Percentiles rank a stretch among this genome's conserved stretches.
Conservation (phyloP, 192 early-diverging fungal genomes). For the Entomortierella parvispora region DNA sequence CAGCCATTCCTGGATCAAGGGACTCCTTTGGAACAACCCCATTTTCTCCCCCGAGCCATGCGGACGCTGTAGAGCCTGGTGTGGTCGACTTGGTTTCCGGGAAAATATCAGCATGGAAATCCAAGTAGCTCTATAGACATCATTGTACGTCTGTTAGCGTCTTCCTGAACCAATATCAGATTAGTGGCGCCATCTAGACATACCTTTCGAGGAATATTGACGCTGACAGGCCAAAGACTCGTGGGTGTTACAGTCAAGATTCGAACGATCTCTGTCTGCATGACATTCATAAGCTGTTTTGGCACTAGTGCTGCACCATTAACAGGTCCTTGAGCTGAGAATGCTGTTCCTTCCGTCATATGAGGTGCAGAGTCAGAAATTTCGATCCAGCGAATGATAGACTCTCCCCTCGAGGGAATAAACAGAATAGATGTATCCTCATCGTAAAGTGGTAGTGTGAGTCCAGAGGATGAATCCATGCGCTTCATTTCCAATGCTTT, state of each 20-base stretch:
- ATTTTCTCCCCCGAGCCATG: constrained; percentile 71
- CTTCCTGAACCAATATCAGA: not conserved
- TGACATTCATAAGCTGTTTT: constrained; percentile 76
- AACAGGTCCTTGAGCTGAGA: constrained; percentile 52
- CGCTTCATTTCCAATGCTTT: constrained; percentile 66
- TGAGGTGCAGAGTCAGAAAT: constrained; percentile 56
- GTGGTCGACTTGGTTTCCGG: constrained; percentile 77
- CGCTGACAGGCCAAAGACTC: constrained; percentile 75
- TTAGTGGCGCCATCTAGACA: not conserved
- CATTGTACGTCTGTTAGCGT: not conserved
- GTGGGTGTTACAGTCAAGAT: constrained; percentile 67
- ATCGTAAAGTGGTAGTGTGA: constrained; percentile 80
- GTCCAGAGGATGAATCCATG: constrained; percentile 77
- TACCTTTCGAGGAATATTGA: constrained; percentile 73
- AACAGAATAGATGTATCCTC: constrained; percentile 84
- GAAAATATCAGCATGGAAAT: constrained; percentile 88
- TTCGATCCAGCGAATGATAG: constrained; percentile 74
- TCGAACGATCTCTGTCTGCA: constrained; percentile 76
- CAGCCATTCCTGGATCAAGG: constrained; percentile 61
- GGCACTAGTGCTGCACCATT: constrained; percentile 74
- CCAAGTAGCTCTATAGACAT: constrained; percentile 67
- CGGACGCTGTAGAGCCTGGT: constrained; percentile 62
- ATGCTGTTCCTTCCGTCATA: constrained; percentile 59
- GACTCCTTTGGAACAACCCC: constrained; percentile 51
- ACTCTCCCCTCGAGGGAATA: constrained; percentile 72